Base-by-base conservation (phyloP, 2,329 filamentous ascomycete genomes). In the Bipolaris victoriae region DNA sequence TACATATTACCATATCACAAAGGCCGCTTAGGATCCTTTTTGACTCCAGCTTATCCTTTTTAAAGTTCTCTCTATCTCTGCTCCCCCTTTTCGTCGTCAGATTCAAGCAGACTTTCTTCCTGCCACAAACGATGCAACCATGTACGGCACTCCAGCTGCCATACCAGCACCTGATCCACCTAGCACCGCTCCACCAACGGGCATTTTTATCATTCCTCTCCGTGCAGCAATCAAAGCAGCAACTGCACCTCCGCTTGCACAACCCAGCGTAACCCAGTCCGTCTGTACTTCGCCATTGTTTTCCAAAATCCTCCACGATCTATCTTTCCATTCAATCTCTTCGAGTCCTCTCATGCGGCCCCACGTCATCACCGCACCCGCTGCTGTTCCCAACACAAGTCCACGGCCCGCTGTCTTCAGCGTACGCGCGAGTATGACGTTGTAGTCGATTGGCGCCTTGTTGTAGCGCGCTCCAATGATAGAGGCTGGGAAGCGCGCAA, bases 261-360 rank as follows among this genome's bases (percentile, higher is more conserved):
- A 83, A 0, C 70, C 76, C 16, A 81, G 77, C 18, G 80, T 82
- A 79, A 81, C 86, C 65, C 84, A 83, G 67, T 88, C 86, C 47
- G 79, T 80, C 63, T 84, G 79, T 0, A 84, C 67, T 77, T 90
- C 86, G 0, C 67, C 66, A 29, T 64, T 63, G 61, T 84, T 88
- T 73, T 84, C 84, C 41, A 87, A 64, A 48, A 90, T 67, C 29
- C 87, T 77, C 86, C 86, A 89, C 54, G 82, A 81, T 16, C 87
- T 79, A 68, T 89, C 86, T 66, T 83, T 75, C 86, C 86, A 89
- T 72, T 89, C 86, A 31, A 89, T 84, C 39, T 82, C 78, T 62
- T 85, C 81, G 15, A 79, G 78, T 0, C 83, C 84, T 51, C 75
- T 75, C 86, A 89, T 88, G 2, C 81, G 76, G 0, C 68, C 77